phyloP scores from a whole-genome alignment of 345 rosid genomes.

The Nephelium lappaceum region DNA sequence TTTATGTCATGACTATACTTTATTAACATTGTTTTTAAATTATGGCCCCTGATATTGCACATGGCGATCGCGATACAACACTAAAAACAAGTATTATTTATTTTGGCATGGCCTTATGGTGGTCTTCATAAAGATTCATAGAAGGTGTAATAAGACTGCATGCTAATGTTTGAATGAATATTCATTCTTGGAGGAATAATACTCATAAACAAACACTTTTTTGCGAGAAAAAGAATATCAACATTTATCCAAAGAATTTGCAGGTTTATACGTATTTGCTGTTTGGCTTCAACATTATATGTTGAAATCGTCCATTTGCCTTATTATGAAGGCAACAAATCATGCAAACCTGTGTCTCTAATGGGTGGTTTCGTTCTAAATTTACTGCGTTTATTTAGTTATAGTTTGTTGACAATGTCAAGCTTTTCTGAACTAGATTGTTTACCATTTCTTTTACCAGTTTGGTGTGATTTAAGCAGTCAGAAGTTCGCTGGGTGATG shows the following conservation, averaged over 20 bases:
- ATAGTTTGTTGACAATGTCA: background rate
- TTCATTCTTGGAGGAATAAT: background rate
- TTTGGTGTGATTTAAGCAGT: slow-evolving; percentile 88
- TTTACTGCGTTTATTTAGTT: background rate
- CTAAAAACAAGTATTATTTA: background rate
- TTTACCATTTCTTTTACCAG: slow-evolving; percentile 33
- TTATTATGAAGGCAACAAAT: background rate
- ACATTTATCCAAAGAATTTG: background rate
- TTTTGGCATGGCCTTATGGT: background rate
- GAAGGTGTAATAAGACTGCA: background rate
- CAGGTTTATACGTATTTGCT: background rate
- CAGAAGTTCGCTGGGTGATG: slow-evolving; percentile 53
- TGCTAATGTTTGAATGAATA: background rate
- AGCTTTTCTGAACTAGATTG: slow-evolving; percentile 21
- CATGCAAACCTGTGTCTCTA: background rate
- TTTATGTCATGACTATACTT: background rate
- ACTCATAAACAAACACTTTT: background rate
- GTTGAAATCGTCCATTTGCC: background rate
- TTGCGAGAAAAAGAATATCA: background rate
- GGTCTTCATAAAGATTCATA: background rate
- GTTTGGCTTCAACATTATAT: background rate
- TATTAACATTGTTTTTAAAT: background rate
- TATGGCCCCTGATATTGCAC: background rate
- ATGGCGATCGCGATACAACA: background rate
- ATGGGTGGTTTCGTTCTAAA: background rate